Conservation (phyloP, 768 basidiomycete genomes). For the Boletellus ananiceps region DNA sequence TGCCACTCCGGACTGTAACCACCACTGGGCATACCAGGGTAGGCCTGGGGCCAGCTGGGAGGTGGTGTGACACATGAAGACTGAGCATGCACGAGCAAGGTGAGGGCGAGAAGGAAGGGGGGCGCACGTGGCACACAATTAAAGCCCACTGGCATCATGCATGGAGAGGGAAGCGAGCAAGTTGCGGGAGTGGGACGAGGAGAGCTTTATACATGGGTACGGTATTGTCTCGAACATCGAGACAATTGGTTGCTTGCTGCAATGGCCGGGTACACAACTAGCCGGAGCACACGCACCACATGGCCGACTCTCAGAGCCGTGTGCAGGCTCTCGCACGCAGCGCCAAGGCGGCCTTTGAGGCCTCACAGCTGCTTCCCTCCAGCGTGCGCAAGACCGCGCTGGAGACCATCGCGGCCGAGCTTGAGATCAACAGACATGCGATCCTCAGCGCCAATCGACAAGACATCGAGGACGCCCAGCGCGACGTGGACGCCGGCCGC, state of each 20-base stretch:
- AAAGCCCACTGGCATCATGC: slow-evolving; percentile 3
- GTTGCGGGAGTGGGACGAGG: slow-evolving; percentile 1
- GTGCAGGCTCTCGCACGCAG: slow-evolving; percentile 66
- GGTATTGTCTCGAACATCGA: too few species aligned
- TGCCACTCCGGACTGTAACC: slow-evolving; percentile 59
- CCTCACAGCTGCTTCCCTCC: slow-evolving; percentile 74
- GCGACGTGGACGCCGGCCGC: slow-evolving; percentile 74
- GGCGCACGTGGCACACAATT: slow-evolving; percentile 3
- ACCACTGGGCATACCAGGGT: slow-evolving; percentile 40
- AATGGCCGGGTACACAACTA: too few species aligned
- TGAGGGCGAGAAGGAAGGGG: slow-evolving; percentile 1
- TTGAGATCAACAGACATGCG: slow-evolving; percentile 57
- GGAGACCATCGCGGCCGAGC: slow-evolving; percentile 58
- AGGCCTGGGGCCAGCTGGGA: slow-evolving; percentile 37
- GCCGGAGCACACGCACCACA: not conserved
- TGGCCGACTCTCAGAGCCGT: slow-evolving; percentile 14
- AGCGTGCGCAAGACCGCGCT: slow-evolving; percentile 70
- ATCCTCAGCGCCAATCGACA: slow-evolving; percentile 77
- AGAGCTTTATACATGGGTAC: not conserved
- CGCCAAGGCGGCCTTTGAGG: slow-evolving; percentile 82
- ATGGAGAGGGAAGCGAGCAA: slow-evolving; percentile 15
- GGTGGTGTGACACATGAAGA: slow-evolving; percentile 17
- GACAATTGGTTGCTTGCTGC: too few species aligned
- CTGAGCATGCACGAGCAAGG: slow-evolving; percentile 21
- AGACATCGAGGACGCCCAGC: slow-evolving; percentile 78